These are phyloP conservation scores for Pichia rugopelliculosa DNA, from an alignment of 805 yeast genomes.

Conservation along the genomic window DNA sequence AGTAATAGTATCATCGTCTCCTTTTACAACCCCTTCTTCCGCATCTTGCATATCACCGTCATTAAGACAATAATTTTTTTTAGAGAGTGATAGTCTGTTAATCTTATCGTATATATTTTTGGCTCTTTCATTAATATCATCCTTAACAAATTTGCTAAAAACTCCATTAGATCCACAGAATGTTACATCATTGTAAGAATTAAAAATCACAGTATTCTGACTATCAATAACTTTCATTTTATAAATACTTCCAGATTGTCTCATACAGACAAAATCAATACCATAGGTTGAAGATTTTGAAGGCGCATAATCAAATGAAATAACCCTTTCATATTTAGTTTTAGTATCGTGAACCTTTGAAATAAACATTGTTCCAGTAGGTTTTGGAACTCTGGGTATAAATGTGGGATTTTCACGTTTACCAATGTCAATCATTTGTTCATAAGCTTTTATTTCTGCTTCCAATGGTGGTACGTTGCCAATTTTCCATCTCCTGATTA, in stretches of 20 bases:
- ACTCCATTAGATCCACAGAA: constrained; percentile 55
- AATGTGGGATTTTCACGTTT: constrained; percentile 15
- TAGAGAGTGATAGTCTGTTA: not conserved
- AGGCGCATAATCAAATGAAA: constrained; percentile 78
- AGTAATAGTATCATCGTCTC: not conserved
- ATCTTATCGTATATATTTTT: not conserved
- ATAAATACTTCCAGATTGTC: constrained; percentile 85
- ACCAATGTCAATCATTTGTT: constrained; percentile 14
- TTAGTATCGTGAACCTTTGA: constrained; percentile 67
- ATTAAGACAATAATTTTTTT: constrained; percentile 1
- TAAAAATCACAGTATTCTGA: constrained; percentile 55
- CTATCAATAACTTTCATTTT: constrained; percentile 68
- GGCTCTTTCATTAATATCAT: constrained; percentile 10
- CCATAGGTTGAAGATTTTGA: constrained; percentile 41
- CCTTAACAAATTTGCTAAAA: constrained; percentile 35
- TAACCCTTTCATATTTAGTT: constrained; percentile 74
- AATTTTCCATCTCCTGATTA: constrained; percentile 73
- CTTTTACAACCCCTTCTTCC: not conserved
- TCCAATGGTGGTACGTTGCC: constrained; percentile 44
- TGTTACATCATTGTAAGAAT: constrained; percentile 59
- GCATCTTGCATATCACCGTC: not conserved
- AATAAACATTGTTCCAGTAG: constrained; percentile 59
- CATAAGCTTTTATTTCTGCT: constrained; percentile 18
- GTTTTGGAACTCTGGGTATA: constrained; percentile 11
- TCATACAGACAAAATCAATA: constrained; percentile 72